Evolutionary conservation across 352 stramenopile species (phyloP).

Genomic region (Phytophthora fragariaefolia): DNA sequence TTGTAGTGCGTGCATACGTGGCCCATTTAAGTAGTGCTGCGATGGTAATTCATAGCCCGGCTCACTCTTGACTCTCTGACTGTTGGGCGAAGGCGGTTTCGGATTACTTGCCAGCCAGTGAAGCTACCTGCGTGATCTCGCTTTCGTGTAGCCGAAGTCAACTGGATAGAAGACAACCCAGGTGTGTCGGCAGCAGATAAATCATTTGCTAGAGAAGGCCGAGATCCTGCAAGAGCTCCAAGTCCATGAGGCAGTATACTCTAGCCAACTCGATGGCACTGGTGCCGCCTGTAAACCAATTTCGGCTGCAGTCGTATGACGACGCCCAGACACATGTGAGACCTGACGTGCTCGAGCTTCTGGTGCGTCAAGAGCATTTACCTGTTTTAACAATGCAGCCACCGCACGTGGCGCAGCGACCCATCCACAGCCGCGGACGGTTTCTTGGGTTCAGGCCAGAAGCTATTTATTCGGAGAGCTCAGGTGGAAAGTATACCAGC

Average conservation of each 20-base stretch:
- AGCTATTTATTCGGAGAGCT: neutral
- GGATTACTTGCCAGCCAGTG: too few relatives aligned
- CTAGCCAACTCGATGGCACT: neutral
- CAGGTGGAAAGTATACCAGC: neutral
- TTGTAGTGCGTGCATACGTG: neutral
- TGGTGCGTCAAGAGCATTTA: too few relatives aligned
- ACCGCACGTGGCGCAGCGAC: neutral
- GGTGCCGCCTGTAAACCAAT: constrained; percentile 6
- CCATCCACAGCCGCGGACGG: neutral
- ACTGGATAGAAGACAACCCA: constrained; percentile 1
- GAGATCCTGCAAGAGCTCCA: neutral
- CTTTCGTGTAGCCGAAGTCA: neutral
- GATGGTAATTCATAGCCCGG: too few relatives aligned
- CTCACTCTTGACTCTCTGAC: too few relatives aligned
- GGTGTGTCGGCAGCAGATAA: neutral
- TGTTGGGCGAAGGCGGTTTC: too few relatives aligned
- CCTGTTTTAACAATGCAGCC: neutral
- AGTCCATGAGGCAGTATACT: too few relatives aligned
- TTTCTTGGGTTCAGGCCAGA: constrained; percentile 1
- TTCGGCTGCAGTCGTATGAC: neutral
- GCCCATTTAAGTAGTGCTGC: too few relatives aligned
- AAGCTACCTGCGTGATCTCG: neutral
- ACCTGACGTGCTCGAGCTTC: neutral
- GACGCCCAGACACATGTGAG: neutral
- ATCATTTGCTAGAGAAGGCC: neutral